Evolutionary conservation across 2,329 filamentous ascomycete genomes (phyloP), one percentile per base, ranked within the genome.

Genomic region (Microdochium paspali): DNA sequence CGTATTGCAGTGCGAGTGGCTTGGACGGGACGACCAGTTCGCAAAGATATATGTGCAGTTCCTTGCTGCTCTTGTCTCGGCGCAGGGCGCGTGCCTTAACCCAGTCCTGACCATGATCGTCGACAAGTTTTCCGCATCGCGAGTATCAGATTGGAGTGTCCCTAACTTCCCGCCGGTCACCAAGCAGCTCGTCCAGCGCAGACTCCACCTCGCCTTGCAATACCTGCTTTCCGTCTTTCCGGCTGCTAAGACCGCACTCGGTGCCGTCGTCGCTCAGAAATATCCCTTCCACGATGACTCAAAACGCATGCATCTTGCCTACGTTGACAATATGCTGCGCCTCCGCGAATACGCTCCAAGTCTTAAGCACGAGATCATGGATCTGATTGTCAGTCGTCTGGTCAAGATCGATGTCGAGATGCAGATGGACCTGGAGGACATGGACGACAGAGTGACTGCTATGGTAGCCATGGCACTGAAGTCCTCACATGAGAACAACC

Each of bases 391-490:
- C 39, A 86, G 91, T 56, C 84, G 87, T 52, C 75, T 97, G 7
- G 88, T 97, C 58, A 93, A 93, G 66, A 87, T 97, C 49, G 93
- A 98, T 61, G 89, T 95, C 1, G 87, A 96, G 61, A 93, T 97
- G 65, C 91, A 96, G 66, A 79, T 90, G 45, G 90, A 97, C 58
- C 72, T 97, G 58, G 90, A 97, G 52, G 90, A 97, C 56, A 71
- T 95, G 51, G 91, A 96, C 52, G 91, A 97, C 53, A 87, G 94
- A 47, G 75, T 89, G 10, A 86, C 89, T 47, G 82, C 90, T 23
- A 80, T 82, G 46, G 79, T 91, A 18, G 74, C 87, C 45, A 73
- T 74, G 60, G 78, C 73, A 45, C 63, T 77, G 18, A 62, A 66
- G 39, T 60, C 62, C 46, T 59, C 66, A 26, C 57, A 66, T 23